Evolutionary conservation across 306 rosid species (phyloP).

Genomic region (Sophora flavescens): DNA sequence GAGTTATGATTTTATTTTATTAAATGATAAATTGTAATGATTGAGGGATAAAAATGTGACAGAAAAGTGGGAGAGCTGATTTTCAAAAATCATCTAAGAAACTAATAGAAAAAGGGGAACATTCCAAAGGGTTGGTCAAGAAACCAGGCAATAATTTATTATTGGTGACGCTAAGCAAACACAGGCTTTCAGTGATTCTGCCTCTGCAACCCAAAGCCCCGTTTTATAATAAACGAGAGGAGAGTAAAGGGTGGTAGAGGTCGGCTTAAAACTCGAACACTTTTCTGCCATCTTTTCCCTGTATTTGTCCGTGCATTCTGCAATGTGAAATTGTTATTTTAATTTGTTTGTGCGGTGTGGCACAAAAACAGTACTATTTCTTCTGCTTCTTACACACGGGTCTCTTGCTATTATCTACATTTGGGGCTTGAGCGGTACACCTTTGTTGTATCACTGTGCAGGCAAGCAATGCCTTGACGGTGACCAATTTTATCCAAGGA

Average conservation of each 20-base stretch:
- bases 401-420: conserved; percentile 12
- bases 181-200: conserved; percentile 54
- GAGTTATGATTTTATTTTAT: no score
- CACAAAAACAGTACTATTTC: conserved; percentile 18
- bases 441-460: no score
- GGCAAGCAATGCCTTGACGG: no score
- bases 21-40: no score
- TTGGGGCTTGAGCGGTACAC: not conserved
- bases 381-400: conserved; percentile 40
- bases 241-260: conserved; percentile 42
- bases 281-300: conserved; percentile 36
- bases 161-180: conserved; percentile 68
- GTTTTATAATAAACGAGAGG: conserved; percentile 61
- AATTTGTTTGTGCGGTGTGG: conserved; percentile 26
- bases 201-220: conserved; percentile 26
- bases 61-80: no score
- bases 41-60: no score
- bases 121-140: conserved; percentile 69
- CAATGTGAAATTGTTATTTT: not conserved
- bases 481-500: no score
- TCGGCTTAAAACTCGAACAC: conserved; percentile 64
- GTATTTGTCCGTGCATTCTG: conserved; percentile 31
- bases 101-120: conserved; percentile 46
- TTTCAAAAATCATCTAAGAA: conserved; percentile 47
- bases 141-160: conserved; percentile 67